A percentile compares a stretch with the other conserved stretches of the same genome.
phyloP scores from a whole-genome alignment of 371 early-diverging fungal species.

The Mucor sp. region DNA sequence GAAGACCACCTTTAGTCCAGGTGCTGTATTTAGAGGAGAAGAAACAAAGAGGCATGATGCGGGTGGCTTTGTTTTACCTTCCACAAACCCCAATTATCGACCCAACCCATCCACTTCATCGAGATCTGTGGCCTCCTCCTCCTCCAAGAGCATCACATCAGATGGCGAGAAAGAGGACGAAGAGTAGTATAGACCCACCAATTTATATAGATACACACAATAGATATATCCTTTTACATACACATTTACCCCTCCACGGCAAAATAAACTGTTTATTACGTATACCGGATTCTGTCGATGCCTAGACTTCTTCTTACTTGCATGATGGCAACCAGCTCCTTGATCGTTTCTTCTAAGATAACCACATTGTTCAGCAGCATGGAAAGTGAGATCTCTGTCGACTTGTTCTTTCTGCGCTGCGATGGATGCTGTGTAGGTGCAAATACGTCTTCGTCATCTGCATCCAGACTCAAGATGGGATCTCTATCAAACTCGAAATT shows the following conservation, averaged over 20 bases:
- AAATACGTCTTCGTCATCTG: constrained; percentile 52
- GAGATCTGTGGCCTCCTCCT: constrained; percentile 18
- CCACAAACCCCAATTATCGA: constrained; percentile 19
- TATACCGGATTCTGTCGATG: constrained; percentile 54
- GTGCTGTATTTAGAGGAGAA: constrained; percentile 23
- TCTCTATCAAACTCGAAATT: constrained; percentile 55
- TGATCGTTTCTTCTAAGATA: constrained; percentile 88
- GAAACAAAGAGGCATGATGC: constrained; percentile 11
- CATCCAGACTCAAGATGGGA: constrained; percentile 36
- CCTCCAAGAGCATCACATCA: constrained; percentile 22
- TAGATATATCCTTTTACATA: not conserved
- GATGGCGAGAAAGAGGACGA: not conserved
- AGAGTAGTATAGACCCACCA: not conserved
- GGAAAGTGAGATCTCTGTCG: constrained; percentile 61
- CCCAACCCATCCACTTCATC: not conserved
- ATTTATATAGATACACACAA: constrained; percentile 4
- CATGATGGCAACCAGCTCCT: constrained; percentile 86
- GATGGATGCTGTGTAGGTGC: constrained; percentile 47
- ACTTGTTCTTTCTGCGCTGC: constrained; percentile 37
- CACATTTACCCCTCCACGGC: not conserved
- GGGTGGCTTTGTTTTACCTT: constrained; percentile 25
- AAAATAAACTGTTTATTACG: not conserved
- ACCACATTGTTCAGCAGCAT: constrained; percentile 86
- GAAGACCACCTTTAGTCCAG: constrained; percentile 17
- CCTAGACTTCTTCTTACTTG: constrained; percentile 80